Percentiles rank a stretch among this genome's conserved stretches.
These are phyloP conservation scores for Aureobasidium uvarum DNA, from an alignment of 2,329 filamentous ascomycete species.

Conservation along the genomic window DNA sequence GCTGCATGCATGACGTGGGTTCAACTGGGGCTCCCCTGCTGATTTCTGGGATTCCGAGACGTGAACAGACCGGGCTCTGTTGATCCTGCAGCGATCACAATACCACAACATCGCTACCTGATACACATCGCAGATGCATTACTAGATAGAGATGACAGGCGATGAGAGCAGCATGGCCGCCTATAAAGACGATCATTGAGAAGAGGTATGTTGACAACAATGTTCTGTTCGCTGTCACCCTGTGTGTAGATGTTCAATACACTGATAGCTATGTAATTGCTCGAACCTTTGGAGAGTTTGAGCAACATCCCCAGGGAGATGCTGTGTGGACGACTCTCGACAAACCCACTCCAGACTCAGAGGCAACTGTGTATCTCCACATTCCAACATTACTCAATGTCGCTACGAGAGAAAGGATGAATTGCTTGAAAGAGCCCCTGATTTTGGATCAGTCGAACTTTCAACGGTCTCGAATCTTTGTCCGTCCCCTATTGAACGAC, in stretches of 20 bases:
- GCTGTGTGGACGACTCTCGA: not conserved
- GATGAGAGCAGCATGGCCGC: not conserved
- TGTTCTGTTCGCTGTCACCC: not conserved
- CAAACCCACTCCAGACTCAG: no score
- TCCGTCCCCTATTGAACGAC: not conserved
- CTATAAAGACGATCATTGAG: not conserved
- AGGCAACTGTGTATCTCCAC: not conserved
- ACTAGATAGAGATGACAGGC: not conserved
- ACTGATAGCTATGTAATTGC: not conserved
- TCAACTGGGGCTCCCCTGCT: not conserved
- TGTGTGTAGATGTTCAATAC: not conserved
- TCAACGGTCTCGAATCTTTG: not conserved
- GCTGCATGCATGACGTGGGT: slow-evolving; percentile 3
- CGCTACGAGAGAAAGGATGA: not conserved
- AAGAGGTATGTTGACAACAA: no score
- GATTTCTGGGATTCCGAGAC: no score
- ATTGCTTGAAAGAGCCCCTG: not conserved
- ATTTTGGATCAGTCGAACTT: not conserved
- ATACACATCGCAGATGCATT: not conserved
- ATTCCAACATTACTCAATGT: not conserved
- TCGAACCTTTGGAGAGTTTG: not conserved
- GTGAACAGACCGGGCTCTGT: not conserved
- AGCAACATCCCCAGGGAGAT: not conserved
- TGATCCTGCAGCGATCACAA: slow-evolving; percentile 7
- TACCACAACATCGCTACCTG: not conserved